Evolutionary conservation across 352 stramenopile genomes (phyloP).

Genomic region (Pythium phragmitis): DNA sequence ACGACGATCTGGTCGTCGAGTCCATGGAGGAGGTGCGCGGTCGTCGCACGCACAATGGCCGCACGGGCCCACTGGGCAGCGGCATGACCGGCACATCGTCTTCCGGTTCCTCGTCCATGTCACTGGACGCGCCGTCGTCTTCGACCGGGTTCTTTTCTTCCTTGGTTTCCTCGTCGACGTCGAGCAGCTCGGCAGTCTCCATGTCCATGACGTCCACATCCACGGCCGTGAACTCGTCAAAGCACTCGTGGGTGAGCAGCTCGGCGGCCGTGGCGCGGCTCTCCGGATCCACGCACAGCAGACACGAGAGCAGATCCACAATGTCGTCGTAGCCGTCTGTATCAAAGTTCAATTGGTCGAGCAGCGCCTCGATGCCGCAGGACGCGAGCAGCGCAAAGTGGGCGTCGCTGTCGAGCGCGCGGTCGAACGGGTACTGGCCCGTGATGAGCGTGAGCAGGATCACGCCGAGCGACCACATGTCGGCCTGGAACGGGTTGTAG

Average conservation of each 20-base stretch:
- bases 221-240: constrained; percentile 26
- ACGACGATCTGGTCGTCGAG: constrained; percentile 15
- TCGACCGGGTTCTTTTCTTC: constrained; percentile 7
- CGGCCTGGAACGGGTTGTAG: constrained; percentile 64
- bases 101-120: constrained; percentile 4
- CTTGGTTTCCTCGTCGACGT: not conserved
- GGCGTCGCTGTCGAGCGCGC: constrained; percentile 50
- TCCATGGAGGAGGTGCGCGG: constrained; percentile 16
- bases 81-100: not conserved
- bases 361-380: constrained; percentile 61
- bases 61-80: not conserved
- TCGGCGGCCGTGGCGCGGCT: constrained; percentile 41
- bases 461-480: constrained; percentile 82
- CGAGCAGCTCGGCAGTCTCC: not conserved
- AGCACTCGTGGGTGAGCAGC: constrained; percentile 43
- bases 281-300: constrained; percentile 53
- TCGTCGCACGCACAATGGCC: constrained; percentile 11
- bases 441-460: constrained; percentile 78
- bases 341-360: constrained; percentile 68
- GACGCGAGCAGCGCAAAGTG: constrained; percentile 57
- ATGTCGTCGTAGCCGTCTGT: constrained; percentile 35
- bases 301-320: constrained; percentile 49
- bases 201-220: not conserved
- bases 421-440: constrained; percentile 60
- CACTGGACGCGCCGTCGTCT: not conserved